Base-by-base conservation (phyloP, 495 filamentous ascomycete species). In the Lentithecium fluviatile region DNA sequence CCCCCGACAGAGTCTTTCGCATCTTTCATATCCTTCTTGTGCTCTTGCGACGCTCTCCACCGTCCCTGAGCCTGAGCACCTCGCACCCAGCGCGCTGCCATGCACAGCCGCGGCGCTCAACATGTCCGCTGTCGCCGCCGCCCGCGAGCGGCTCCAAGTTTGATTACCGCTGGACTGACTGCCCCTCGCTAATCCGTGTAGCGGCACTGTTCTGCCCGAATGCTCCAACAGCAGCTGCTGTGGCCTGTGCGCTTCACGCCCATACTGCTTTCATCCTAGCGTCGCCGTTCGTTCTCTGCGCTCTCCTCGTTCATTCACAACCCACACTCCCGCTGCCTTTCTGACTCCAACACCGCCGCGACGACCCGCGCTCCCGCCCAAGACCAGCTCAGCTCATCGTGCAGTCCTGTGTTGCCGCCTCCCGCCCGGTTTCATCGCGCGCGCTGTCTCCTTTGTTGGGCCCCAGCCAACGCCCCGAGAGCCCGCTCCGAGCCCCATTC, bases 361-460 rank as follows among this genome's bases (percentile, higher is more conserved):
- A 52, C 49, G 24, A 34, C 49, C 17, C 11, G 6, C 20, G 2
- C 52, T 2, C 19, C 52, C 20, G 20, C 15, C 36, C 13, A 40
- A 29, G 10, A 29, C 37, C 52, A 23, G 29, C 40, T 23, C n/a
- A 5, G 6, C 17, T 37, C 13, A 38, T 21, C 15, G 32, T 32
- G 6, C 50, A 40, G 47, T 40, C 20, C 10, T 32, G 20, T 36
- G 32, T 25, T 37, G 26, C 29, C 25, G 17, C 8, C 21, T 32
- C 8, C 20, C 53, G 4, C 42, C n/a, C 15, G 10, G 29, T 56
- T 13, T 56, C n/a, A 29, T 25, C 36, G 45, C 51, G 51, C 46
- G 32, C 52, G 34, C 52, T 8, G 2, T 20, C 38, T 45, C 52
- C 45, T 62, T 62, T 56, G 51, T 56, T 62, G 23, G 6, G 11